Evolutionary conservation across 805 yeast genomes (phyloP).

Genomic region (Zygoascus tannicola): DNA sequence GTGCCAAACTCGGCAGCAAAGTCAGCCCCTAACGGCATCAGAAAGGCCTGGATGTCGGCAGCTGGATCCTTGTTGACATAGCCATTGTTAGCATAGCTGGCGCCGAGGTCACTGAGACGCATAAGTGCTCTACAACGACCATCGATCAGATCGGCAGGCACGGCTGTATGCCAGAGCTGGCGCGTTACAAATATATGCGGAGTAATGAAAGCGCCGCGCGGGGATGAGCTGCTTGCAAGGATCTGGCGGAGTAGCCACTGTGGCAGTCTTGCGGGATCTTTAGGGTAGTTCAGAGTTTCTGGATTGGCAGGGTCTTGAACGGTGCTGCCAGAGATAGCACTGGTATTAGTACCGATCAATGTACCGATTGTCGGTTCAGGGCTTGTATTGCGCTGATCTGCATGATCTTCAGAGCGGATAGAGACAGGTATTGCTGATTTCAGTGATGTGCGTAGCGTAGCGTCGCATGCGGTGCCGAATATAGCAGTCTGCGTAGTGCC

Average conservation of each 20-base stretch:
- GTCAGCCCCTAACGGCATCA: not conserved
- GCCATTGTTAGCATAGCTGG: not conserved
- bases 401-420: too few relatives aligned
- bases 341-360: too few relatives aligned
- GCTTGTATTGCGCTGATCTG: too few relatives aligned
- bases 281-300: too few relatives aligned
- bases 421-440: too few relatives aligned
- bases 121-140: not conserved
- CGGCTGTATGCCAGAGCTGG: conserved; percentile 8
- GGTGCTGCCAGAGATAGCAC: too few relatives aligned
- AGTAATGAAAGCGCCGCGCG: conserved; percentile 8
- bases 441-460: too few relatives aligned
- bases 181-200: conserved; percentile 6
- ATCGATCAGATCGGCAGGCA: not conserved
- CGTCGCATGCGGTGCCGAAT: too few relatives aligned
- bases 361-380: too few relatives aligned
- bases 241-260: conserved; percentile 13
- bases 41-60: not conserved
- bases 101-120: not conserved
- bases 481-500: too few relatives aligned
- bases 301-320: too few relatives aligned
- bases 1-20: not conserved
- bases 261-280: not conserved
- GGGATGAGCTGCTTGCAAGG: conserved; percentile 1
- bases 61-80: not conserved